Evolutionary conservation across 2,329 filamentous ascomycete species (phyloP), one percentile per base, ranked within the genome.

Genomic region (Chalaropsis ovoidea): DNA sequence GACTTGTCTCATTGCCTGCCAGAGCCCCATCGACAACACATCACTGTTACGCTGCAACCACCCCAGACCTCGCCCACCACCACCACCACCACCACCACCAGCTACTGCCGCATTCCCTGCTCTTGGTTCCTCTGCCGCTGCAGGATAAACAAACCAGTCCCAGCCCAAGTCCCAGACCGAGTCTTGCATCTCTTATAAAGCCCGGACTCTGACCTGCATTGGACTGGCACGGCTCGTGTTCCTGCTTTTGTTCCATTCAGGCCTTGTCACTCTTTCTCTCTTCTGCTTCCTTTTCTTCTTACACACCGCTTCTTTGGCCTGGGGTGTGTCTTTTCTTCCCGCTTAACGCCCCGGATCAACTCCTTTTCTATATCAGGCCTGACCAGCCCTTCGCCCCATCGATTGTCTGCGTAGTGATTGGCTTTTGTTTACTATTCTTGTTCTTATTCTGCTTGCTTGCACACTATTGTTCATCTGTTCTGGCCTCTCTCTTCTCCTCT

Each of bases 291-390:
- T 62, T 49, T 24, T 31, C 42, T 31, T 62, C 61, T 27, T 62
- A 31, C 61, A 62, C 61, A 62, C 61, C 61, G 61, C 61, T 47
- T 62, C 61, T 62, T 62, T 17, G 10, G n/a, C 41, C 43, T 0
- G 83, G 83, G 1, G 72, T 86, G 35, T 86, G 84, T 0, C 83
- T 84, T 0, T 81, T 84, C 74, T 47, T 27, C 61, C 41, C 61
- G 61, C 61, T 62, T 31, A 62, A 62, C 41, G 61, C 42, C 61
- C 61, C 41, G 47, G 61, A 45, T 43, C 61, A 41, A 43, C 61
- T 62, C 61, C 61, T 62, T 62, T 49, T 45, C 24, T 62, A 31
- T 45, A 56, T 56, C 24, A 56, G 52, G 52, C 61, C 24, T 45
- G 39, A 62, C 61, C 61, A 43, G 52, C 22, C 47, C 22, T 58